Conservation (phyloP, 73 alveolate species). For the Symbiodinium pilosum region DNA sequence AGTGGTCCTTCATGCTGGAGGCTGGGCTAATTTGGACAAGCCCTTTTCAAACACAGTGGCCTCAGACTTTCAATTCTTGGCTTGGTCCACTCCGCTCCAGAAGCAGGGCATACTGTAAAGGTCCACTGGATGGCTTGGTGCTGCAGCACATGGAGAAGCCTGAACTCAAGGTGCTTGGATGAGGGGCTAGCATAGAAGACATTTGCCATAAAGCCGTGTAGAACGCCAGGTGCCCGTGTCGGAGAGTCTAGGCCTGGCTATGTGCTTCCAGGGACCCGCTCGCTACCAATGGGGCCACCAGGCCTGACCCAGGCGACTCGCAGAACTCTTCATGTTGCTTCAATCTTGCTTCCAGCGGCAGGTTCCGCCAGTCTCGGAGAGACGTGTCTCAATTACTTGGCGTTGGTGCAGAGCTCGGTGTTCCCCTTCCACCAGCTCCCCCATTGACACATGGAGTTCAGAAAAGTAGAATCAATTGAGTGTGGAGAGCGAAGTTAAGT, state of each 20-base stretch:
- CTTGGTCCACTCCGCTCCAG: neutral
- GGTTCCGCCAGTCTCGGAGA: constrained; percentile 33
- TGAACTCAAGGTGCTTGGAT: neutral
- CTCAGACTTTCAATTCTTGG: no score
- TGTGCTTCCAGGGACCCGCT: constrained; percentile 15
- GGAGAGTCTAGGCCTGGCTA: constrained; percentile 13
- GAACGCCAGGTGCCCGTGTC: neutral
- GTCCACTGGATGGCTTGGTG: neutral
- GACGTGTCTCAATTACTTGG: constrained; percentile 33
- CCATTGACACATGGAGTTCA: no score
- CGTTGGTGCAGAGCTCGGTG: neutral
- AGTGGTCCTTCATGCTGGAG: neutral
- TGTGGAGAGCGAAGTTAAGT: no score
- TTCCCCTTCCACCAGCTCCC: no score
- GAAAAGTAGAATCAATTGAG: no score
- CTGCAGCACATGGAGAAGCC: constrained; percentile 3
- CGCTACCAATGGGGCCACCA: constrained; percentile 21
- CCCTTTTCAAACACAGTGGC: no score
- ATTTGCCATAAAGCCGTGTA: neutral
- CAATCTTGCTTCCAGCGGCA: neutral
- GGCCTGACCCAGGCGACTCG: neutral
- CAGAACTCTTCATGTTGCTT: neutral
- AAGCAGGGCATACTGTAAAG: neutral
- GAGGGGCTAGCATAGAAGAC: no score
- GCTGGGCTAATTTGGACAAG: neutral